Evolutionary conservation across 139 green algal species (phyloP), one percentile per base, ranked within the genome.

Genomic region (Ettlia oleoabundans): DNA sequence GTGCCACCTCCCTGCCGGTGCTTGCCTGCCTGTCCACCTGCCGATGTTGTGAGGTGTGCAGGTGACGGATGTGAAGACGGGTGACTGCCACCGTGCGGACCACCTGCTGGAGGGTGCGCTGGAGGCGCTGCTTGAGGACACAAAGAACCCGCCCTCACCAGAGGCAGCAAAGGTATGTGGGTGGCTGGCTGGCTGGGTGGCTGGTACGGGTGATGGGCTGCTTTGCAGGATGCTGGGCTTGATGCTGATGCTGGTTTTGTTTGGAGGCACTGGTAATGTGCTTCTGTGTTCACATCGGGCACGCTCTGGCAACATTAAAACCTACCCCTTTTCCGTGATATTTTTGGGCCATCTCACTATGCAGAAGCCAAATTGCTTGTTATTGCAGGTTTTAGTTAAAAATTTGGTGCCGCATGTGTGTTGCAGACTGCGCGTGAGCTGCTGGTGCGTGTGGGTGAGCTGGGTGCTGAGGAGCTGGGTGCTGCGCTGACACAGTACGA

Each of bases 41-140:
- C n/a, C n/a, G n/a, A n/a, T n/a, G n/a, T n/a, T n/a, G n/a, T n/a
- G n/a, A n/a, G n/a, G n/a, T n/a, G n/a, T n/a, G n/a, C 73, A 80
- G 97, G 97, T 99, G 6, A 98, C 92, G 32, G 97, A 99, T 82
- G 70, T 88, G 13, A 88, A 92, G 71, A 99, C 93, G 3, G 91
- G 89, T 8, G 94, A 98, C 83, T 97, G 94, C 91, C 94, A 96
- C 87, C 87, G 95, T 4, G 97, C 97, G 2, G 97, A 99, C 87
- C 97, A 99, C 86, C 86, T 99, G 82, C 89, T 99, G 68, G 95
- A 99, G 86, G 80, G 63, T 4, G 74, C 80, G 10, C 85, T 99
- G 61, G 93, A 98, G 85, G 90, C 87, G 22, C 35, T 94, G 35
- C 86, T 98, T 43, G 93, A 94, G 75, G 94, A 98, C 82, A 85